Base-by-base conservation (phyloP, 371 early-diverging fungal genomes). In the Dentiscutata heterogama region DNA sequence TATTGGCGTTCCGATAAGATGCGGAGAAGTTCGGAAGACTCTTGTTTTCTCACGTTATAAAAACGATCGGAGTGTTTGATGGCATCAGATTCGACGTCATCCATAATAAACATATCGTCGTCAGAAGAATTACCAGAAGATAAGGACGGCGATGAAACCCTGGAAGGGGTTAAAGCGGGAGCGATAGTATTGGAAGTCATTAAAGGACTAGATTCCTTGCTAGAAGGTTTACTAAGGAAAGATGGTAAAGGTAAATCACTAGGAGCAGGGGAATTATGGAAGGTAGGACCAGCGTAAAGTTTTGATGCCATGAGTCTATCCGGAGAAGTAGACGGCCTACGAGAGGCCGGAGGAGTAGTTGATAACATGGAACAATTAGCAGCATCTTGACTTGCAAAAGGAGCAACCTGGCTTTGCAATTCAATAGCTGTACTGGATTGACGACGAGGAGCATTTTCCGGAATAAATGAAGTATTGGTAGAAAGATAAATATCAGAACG, bases 261-360 rank as follows among this genome's bases (percentile, higher is more conserved):
- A 2, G 95, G 93, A 22, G 93, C 92, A 73, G 95, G 95, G 22
- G 95, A 91, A 87, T 94, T 95, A 82, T 93, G 94, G 83, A 95
- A 95, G 51, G 91, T 93, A 16, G 95, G 94, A 56, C 95, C 95
- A 60, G 94, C 94, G 82, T 94, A 95, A 46, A 92, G 87, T 13
- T 81, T 64, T 53, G 83, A 82, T n/a, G 74, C 85, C 18, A 80
- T 31, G 54, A 56, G n/a, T 83, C 80, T 25, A 70, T 76, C 42
- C 81, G 51, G 72, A 67, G 35, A 50, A 81, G 80, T 58, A 35
- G 78, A 82, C 83, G 80, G 83, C 82, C 29, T 83, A 68, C 27
- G 29, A 60, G 18, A 25, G 2, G 78, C 2, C 31, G n/a, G 18
- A 18, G 79, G 51, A 7, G 65, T 16, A 18, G 65, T 29, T 29